Evolutionary conservation across 805 yeast genomes (phyloP), one percentile per base, ranked within the genome.

Genomic region (Suhomyces kilbournensis): DNA sequence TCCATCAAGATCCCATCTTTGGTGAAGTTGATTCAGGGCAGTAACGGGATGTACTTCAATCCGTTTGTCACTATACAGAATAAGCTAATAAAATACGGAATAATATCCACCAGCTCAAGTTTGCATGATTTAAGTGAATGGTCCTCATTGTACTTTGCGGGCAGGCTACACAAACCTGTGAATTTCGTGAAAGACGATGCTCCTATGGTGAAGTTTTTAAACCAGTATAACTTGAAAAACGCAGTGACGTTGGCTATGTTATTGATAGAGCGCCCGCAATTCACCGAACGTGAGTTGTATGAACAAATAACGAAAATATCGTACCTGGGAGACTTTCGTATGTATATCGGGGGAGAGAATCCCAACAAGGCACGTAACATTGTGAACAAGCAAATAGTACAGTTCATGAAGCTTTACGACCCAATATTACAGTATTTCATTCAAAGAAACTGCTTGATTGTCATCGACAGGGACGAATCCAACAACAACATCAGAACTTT

Each of bases 111-210:
- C 56, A 78, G 81, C 20, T 77, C 77, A 8, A 69, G 90, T 19
- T 68, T 84, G 38, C 74, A 74, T 35, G 99, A 94, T 69, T 71
- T 94, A 25, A 74, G 81, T n/a, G 82, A 86, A 51, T 94, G 99
- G 99, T 75, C 83, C 26, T 81, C 91, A 0, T 79, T 94, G 60
- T 94, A 94, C 62, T 64, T 94, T 17, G 96, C 97, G 1, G 99
- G 99, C 1, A 76, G 99, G 56, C 73, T 94, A 53, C 99, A 94
- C 61, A 94, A 94, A 63, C 99, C 99, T 0, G 96, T 93, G 4
- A 86, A 88, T 54, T 78, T 88, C 32, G 66, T 89, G 39, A 79
- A 83, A 56, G 88, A 84, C 60, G 49, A 53, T 1, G 84, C 85
- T 53, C 77, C 85, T 1, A 76, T 81, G 61, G 77, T 88, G 7